Evolutionary conservation across 148 eudicot species (phyloP).

Genomic region (Salicornia ramosissima): DNA sequence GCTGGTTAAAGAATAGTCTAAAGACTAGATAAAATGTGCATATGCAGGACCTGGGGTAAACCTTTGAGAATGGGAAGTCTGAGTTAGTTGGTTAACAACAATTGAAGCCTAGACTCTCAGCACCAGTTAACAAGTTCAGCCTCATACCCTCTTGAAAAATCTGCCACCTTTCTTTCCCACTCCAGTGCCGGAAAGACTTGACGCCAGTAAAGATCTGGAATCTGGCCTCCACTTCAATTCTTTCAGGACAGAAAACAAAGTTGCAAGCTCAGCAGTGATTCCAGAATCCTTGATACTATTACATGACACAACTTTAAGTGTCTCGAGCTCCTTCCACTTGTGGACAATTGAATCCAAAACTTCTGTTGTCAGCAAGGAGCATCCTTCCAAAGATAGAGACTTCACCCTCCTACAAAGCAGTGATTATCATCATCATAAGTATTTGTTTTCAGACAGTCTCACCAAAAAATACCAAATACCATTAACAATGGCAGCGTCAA

Average conservation of each 20-base stretch:
- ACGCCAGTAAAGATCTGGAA: constrained; percentile 63
- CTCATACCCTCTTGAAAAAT: constrained; percentile 59
- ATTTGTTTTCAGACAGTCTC: background rate
- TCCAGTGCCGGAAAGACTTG: constrained; percentile 77
- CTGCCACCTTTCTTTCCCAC: constrained; percentile 81
- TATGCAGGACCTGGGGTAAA: constrained; percentile 8
- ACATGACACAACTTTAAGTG: constrained; percentile 78
- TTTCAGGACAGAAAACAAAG: constrained; percentile 66
- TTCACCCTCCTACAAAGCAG: constrained; percentile 52
- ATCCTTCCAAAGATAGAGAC: constrained; percentile 75
- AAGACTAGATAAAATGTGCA: background rate
- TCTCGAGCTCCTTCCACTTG: constrained; percentile 67
- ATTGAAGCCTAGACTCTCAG: constrained; percentile 22
- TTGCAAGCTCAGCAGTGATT: constrained; percentile 70
- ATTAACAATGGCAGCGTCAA: background rate
- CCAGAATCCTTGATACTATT: constrained; percentile 78
- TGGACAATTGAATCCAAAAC: constrained; percentile 78
- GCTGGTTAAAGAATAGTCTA: background rate
- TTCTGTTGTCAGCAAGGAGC: constrained; percentile 70
- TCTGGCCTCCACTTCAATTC: constrained; percentile 94
- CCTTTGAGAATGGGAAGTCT: constrained; percentile 14
- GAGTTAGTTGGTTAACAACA: constrained; percentile 19
- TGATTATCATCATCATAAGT: constrained; percentile 7
- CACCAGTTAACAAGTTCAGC: constrained; percentile 26
- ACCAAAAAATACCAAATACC: constrained; percentile 4